Evolutionary conservation across 495 filamentous ascomycete species (phyloP).

Genomic region (Platismatia glauca): DNA sequence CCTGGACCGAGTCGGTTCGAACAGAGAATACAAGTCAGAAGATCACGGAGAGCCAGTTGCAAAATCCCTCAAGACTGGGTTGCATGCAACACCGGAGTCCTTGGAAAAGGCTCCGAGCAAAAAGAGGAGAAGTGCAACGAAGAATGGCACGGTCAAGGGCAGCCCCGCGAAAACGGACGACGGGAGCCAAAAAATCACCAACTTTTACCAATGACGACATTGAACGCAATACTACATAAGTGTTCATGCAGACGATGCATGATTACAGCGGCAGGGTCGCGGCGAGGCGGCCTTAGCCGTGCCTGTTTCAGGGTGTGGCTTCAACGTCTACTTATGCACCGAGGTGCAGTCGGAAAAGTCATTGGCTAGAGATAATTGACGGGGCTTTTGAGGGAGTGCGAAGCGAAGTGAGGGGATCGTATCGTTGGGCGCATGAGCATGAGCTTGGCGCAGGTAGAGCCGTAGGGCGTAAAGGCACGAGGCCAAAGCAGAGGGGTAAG

Average conservation of each 20-base stretch:
- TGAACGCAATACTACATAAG: constrained; percentile 2
- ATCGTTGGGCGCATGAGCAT: neutral
- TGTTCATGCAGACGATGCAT: constrained; percentile 12
- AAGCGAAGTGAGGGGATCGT: neutral
- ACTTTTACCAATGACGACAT: constrained; percentile 52
- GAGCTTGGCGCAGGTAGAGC: neutral
- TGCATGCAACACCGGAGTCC: constrained; percentile 22
- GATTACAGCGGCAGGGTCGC: constrained; percentile 17
- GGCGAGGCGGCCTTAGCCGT: constrained; percentile 12
- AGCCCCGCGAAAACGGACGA: constrained; percentile 41
- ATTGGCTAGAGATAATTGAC: neutral
- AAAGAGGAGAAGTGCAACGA: constrained; percentile 41
- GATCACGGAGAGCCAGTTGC: constrained; percentile 20
- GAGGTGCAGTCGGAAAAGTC: neutral
- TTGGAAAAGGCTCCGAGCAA: constrained; percentile 38
- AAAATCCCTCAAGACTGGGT: constrained; percentile 19
- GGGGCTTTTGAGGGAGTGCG: no score
- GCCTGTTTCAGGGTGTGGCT: constrained; percentile 1
- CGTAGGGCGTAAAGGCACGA: neutral
- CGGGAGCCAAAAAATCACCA: constrained; percentile 74
- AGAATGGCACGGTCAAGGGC: constrained; percentile 35
- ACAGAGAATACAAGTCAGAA: constrained; percentile 45
- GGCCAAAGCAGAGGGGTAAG: neutral
- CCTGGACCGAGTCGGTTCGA: constrained; percentile 35
- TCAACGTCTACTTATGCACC: neutral